phyloP scores from a whole-genome alignment of 495 filamentous ascomycete species.

The Neurospora terricola region DNA sequence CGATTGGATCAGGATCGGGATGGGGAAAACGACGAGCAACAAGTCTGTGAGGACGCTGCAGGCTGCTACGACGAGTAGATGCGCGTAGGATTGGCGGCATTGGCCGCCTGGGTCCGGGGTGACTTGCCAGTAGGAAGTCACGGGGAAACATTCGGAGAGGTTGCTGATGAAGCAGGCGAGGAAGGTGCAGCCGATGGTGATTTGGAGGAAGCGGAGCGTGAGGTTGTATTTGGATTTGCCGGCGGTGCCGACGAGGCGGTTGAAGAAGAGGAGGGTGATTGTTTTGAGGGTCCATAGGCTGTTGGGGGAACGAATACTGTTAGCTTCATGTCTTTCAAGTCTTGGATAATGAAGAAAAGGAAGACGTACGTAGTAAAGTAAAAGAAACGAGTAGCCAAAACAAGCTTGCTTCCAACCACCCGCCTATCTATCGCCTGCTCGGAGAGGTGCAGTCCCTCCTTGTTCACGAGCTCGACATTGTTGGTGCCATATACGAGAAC shows the following conservation, averaged over 20 bases:
- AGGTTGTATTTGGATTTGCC: constrained; percentile 57
- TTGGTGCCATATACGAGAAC: constrained; percentile 83
- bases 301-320: not conserved
- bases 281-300: constrained; percentile 89
- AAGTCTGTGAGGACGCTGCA: constrained; percentile 80
- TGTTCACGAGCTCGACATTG: constrained; percentile 47
- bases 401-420: constrained; percentile 49
- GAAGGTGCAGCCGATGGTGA: constrained; percentile 64
- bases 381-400: constrained; percentile 52
- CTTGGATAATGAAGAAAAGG: no score
- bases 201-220: constrained; percentile 57
- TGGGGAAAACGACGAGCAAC: constrained; percentile 75
- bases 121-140: constrained; percentile 81
- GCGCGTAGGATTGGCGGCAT: constrained; percentile 72
- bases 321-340: no score
- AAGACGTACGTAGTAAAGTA: constrained; percentile 57
- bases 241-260: constrained; percentile 54
- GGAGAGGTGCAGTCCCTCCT: constrained; percentile 19
- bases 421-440: constrained; percentile 37
- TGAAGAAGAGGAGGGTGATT: constrained; percentile 81
- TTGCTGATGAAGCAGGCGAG: constrained; percentile 66
- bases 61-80: constrained; percentile 71
- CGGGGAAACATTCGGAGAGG: constrained; percentile 76
- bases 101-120: constrained; percentile 71
- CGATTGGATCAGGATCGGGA: constrained; percentile 69